Evolutionary conservation across 176 grass and related monocot species (phyloP).

Genomic region (Oryza nivara): DNA sequence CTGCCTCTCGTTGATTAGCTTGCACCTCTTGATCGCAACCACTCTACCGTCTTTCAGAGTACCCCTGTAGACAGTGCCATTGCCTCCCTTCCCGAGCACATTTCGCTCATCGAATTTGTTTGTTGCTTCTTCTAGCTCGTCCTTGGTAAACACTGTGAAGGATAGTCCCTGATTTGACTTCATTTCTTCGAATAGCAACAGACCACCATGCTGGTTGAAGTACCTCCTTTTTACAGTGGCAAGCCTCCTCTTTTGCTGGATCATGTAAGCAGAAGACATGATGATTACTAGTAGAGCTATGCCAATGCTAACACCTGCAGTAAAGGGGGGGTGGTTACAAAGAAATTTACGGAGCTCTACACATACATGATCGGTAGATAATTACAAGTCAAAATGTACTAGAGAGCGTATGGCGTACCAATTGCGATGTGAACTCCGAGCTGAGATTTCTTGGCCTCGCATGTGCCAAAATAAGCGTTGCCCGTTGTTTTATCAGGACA

Average conservation of each 20-base stretch:
- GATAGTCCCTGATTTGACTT: slow-evolving; percentile 32
- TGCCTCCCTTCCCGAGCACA: slow-evolving; percentile 39
- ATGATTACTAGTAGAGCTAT: slow-evolving; percentile 1
- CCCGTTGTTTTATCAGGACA: slow-evolving; percentile 41
- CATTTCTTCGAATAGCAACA: slow-evolving; percentile 37
- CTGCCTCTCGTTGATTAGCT: neutral
- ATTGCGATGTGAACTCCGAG: slow-evolving; percentile 36
- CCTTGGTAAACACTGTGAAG: slow-evolving; percentile 46
- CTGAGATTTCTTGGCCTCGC: slow-evolving; percentile 21
- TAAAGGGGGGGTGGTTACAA: too few species aligned
- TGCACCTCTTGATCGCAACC: slow-evolving; percentile 33
- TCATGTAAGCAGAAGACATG: neutral
- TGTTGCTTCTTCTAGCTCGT: slow-evolving; percentile 50
- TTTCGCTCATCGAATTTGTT: slow-evolving; percentile 30
- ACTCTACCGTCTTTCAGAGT: slow-evolving; percentile 17
- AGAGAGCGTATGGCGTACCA: slow-evolving; percentile 18
- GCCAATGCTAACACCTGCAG: slow-evolving; percentile 29
- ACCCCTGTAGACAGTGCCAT: slow-evolving; percentile 56
- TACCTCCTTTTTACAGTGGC: slow-evolving; percentile 27
- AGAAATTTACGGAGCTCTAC: too few species aligned
- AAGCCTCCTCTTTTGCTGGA: slow-evolving; percentile 32
- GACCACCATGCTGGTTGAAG: slow-evolving; percentile 48
- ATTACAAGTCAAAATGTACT: neutral
- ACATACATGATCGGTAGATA: neutral
- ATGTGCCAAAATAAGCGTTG: slow-evolving; percentile 27